Percentiles rank a stretch among this genome's conserved stretches.
Conservation (phyloP, 345 rosid genomes). For the Cardiospermum halicacabum region DNA sequence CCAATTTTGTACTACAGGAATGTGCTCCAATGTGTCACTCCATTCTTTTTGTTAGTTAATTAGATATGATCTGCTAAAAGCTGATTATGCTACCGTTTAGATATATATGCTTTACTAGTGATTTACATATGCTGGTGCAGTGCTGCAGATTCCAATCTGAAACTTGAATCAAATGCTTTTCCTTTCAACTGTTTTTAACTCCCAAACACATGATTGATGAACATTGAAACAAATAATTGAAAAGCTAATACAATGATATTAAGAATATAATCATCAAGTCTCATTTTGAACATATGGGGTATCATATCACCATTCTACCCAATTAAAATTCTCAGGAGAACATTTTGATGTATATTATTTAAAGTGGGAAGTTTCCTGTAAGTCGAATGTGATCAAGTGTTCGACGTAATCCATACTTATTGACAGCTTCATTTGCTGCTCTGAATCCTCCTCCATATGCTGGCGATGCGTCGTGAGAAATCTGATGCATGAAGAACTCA, state of each 20-base stretch:
- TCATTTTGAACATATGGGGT: neutral
- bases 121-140: too few relatives aligned
- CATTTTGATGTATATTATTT: too few relatives aligned
- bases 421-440: slow-evolving; percentile 76
- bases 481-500: slow-evolving; percentile 82
- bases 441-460: slow-evolving; percentile 86
- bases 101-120: too few relatives aligned
- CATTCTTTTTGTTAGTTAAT: neutral
- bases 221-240: neutral
- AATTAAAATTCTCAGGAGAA: slow-evolving; percentile 21
- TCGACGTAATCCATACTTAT: slow-evolving; percentile 59
- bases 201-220: too few relatives aligned
- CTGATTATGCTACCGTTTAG: too few relatives aligned
- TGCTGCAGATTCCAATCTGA: too few relatives aligned
- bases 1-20: neutral
- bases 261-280: neutral
- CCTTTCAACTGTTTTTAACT: too few relatives aligned
- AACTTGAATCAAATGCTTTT: too few relatives aligned
- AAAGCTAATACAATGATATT: neutral
- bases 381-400: slow-evolving; percentile 68
- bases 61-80: neutral
- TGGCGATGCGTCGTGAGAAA: slow-evolving; percentile 76
- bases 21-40: neutral
- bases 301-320: slow-evolving; percentile 16
- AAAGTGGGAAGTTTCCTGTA: slow-evolving; percentile 69